A percentile compares a stretch with the other conserved stretches of the same genome.
phyloP scores from a whole-genome alignment of 805 yeast species.

The fission yeast (Schizosaccharomyces pombe) region ASM294v3 CU329670.1:3873001-3873500 shows the following conservation, averaged over 20 bases:
- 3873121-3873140: constrained; percentile 97
- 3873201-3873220: constrained; percentile 79
- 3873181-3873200: constrained; percentile 92
- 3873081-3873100: constrained; percentile 97
- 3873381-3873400: constrained; percentile 68
- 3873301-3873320: constrained; percentile 89
- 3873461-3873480: constrained; percentile 89
- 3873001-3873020: constrained; percentile 98
- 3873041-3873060: constrained; percentile 77
- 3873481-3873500: constrained; percentile 92
- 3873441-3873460: constrained; percentile 94
- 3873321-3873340: constrained; percentile 93
- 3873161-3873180: constrained; percentile 93
- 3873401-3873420: constrained; percentile 87
- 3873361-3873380: constrained; percentile 81
- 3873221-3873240: constrained; percentile 93
- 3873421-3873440: constrained; percentile 95
- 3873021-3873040: constrained; percentile 81
- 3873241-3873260: constrained; percentile 91
- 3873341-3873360: constrained; percentile 87
- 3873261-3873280: constrained; percentile 90
- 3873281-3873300: constrained; percentile 88
- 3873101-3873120: constrained; percentile 93
- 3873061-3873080: constrained; percentile 96
- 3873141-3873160: constrained; percentile 96